Conservation (phyloP, 2,329 filamentous ascomycete genomes). For the Apiospora rasikravindrae region DNA sequence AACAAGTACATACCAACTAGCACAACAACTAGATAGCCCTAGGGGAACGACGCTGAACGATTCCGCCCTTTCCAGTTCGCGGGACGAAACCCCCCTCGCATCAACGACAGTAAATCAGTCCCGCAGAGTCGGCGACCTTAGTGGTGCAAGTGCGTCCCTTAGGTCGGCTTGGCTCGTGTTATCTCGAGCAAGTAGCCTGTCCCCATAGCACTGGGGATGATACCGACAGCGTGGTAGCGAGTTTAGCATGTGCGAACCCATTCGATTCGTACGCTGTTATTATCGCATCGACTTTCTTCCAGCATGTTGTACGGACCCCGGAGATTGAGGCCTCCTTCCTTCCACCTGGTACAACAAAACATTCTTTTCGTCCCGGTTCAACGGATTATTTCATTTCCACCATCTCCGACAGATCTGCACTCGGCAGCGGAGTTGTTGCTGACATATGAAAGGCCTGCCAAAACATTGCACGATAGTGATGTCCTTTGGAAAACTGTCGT, state of each 20-base stretch:
- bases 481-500: background rate
- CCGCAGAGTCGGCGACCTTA: constrained; percentile 11
- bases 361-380: background rate
- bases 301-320: background rate
- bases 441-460: background rate
- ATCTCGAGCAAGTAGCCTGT: constrained; percentile 1
- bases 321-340: constrained; percentile 5
- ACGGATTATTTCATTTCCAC: background rate
- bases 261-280: background rate
- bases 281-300: background rate
- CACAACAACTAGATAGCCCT: background rate
- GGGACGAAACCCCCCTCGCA: background rate
- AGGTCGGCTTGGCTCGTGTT: background rate
- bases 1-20: background rate
- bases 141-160: background rate
- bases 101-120: background rate
- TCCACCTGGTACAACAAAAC: background rate
- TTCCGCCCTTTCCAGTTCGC: background rate
- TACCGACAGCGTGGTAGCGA: constrained; percentile 6
- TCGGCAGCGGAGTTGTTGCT: constrained; percentile 6
- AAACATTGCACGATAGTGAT: background rate
- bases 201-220: constrained; percentile 3
- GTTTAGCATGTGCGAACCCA: background rate
- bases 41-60: background rate
- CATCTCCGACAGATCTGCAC: background rate